Evolutionary conservation across 495 filamentous ascomycete genomes (phyloP).

Genomic region (Aspergillus bertholletiae): DNA sequence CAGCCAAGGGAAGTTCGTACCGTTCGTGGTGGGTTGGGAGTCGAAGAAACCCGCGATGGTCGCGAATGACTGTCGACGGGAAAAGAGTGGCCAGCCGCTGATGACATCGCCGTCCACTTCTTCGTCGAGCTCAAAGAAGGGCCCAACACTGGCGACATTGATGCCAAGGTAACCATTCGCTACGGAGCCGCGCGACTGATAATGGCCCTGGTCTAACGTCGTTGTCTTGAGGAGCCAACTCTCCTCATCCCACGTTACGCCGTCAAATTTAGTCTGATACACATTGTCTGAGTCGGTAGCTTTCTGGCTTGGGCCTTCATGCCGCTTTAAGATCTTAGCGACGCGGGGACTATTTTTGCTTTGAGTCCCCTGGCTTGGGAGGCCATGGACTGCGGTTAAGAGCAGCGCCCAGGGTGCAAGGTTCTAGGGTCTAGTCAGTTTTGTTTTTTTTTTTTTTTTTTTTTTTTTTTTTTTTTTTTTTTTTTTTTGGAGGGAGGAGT

Average conservation of each 20-base stretch:
- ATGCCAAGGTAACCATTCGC: slow-evolving; percentile 62
- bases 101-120: slow-evolving; percentile 49
- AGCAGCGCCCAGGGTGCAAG: background rate
- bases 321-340: slow-evolving; percentile 1
- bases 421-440: background rate
- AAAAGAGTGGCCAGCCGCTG: slow-evolving; percentile 74
- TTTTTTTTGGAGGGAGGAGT: background rate
- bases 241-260: slow-evolving; percentile 60
- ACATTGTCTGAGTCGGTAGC: slow-evolving; percentile 17
- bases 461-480: background rate
- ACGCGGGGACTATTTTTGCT: slow-evolving; percentile 7
- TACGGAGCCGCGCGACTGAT: slow-evolving; percentile 59
- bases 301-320: background rate
- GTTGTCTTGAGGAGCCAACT: slow-evolving; percentile 59
- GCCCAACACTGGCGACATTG: slow-evolving; percentile 60
- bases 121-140: slow-evolving; percentile 66
- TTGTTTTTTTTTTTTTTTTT: background rate
- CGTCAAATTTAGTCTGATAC: slow-evolving; percentile 46
- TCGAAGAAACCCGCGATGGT: slow-evolving; percentile 75
- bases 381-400: background rate
- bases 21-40: slow-evolving; percentile 56
- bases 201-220: slow-evolving; percentile 55
- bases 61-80: slow-evolving; percentile 64
- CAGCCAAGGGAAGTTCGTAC: slow-evolving; percentile 70
- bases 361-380: background rate